These are phyloP conservation scores for Clavulina sp. DNA, from an alignment of 768 basidiomycete species.

Conservation along the genomic window DNA sequence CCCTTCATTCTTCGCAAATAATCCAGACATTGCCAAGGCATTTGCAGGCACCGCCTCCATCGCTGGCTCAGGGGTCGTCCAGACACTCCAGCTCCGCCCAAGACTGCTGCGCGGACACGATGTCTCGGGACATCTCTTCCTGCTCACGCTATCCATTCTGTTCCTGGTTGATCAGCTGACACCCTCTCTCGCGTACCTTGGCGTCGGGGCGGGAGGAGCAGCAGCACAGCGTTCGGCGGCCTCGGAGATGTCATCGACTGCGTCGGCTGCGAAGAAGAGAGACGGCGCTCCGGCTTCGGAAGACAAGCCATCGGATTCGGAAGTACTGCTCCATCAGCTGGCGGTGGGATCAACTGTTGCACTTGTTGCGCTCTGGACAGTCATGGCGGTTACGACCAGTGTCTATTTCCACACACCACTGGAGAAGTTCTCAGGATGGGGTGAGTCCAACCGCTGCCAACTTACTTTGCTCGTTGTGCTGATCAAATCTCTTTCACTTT, in stretches of 20 bases:
- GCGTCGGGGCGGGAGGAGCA: no score
- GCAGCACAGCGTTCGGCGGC: no score
- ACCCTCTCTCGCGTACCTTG: conserved; percentile 27
- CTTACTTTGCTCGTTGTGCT: no score
- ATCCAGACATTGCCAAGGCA: conserved; percentile 1
- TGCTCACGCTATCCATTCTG: conserved; percentile 61
- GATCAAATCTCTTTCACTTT: no score
- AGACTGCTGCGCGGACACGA: conserved; percentile 72
- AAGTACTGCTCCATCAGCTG: background rate
- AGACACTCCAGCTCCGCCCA: conserved; percentile 22
- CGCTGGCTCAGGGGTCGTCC: conserved; percentile 28
- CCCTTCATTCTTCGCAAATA: conserved; percentile 42
- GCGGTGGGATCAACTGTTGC: conserved; percentile 21
- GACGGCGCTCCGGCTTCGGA: background rate
- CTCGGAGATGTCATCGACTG: conserved; percentile 15
- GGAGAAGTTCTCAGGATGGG: conserved; percentile 74
- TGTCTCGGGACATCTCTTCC: conserved; percentile 84
- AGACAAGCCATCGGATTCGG: background rate
- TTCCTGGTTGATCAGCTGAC: conserved; percentile 65
- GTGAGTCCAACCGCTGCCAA: no score
- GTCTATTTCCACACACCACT: conserved; percentile 80
- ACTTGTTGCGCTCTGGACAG: conserved; percentile 46
- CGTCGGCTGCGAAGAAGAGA: conserved; percentile 32
- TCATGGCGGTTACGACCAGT: conserved; percentile 63
- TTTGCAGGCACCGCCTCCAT: conserved; percentile 11